These are phyloP conservation scores for Ceratopteris richardii DNA, from an alignment of 75 land plant species.

Conservation along the genomic window DNA sequence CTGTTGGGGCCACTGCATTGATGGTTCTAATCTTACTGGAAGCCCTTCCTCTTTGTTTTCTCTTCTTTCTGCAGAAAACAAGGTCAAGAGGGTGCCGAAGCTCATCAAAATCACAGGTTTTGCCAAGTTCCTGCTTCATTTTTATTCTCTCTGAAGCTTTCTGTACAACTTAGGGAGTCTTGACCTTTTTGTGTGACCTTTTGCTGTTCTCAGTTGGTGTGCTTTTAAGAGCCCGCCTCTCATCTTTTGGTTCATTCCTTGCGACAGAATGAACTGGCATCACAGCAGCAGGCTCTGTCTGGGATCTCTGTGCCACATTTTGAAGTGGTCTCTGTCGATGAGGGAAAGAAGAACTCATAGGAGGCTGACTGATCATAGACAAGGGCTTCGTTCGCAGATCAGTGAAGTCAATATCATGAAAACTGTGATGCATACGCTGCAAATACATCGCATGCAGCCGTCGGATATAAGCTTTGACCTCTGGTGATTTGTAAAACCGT, in stretches of 20 bases:
- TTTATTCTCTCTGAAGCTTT: slow-evolving; percentile 6
- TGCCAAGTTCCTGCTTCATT: slow-evolving; percentile 22
- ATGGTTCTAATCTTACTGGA: slow-evolving; percentile 24
- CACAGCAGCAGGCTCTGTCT: slow-evolving; percentile 27
- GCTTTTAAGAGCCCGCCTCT: slow-evolving; percentile 12
- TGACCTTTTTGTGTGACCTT: slow-evolving; percentile 33
- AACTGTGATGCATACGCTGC: slow-evolving; percentile 65
- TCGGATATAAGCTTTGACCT: slow-evolving; percentile 79
- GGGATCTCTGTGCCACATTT: background rate
- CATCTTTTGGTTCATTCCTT: slow-evolving; percentile 21
- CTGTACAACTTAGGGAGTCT: slow-evolving; percentile 10
- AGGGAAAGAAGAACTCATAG: background rate
- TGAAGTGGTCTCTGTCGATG: slow-evolving; percentile 21
- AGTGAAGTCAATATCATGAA: slow-evolving; percentile 82
- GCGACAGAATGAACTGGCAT: slow-evolving; percentile 19
- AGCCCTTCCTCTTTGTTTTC: slow-evolving; percentile 77
- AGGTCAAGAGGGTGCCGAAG: slow-evolving; percentile 86
- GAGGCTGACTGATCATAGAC: slow-evolving; percentile 26
- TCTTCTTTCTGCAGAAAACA: slow-evolving; percentile 87
- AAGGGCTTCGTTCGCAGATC: slow-evolving; percentile 44
- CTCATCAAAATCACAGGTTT: slow-evolving; percentile 25
- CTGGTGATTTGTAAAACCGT: slow-evolving; percentile 42
- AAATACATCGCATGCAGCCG: slow-evolving; percentile 78
- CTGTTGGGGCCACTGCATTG: slow-evolving; percentile 1
- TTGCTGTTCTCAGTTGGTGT: slow-evolving; percentile 8